Conservation (phyloP, 192 early-diverging fungal species). For the Chytriomyces sp. region DNA sequence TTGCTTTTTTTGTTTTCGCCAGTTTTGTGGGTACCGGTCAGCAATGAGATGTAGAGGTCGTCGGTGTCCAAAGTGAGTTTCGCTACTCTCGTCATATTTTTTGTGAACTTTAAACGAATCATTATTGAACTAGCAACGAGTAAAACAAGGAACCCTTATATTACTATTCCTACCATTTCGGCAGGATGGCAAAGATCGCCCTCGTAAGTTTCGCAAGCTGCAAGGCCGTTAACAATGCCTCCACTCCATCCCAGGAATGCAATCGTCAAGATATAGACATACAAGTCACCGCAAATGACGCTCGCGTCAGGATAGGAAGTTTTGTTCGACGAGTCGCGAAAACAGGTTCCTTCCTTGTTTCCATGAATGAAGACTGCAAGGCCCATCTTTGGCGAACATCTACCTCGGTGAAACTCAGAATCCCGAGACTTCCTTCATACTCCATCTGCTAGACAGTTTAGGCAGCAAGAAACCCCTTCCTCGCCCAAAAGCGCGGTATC, state of each 20-base stretch:
- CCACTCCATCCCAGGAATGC: not conserved
- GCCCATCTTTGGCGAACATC: not conserved
- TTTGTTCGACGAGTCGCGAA: slow-evolving; percentile 45
- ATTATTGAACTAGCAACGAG: no score
- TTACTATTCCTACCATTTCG: no score
- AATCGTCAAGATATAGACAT: slow-evolving; percentile 2
- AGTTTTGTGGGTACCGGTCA: no score
- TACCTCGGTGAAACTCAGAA: not conserved
- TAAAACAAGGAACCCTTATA: no score
- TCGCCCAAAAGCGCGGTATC: not conserved
- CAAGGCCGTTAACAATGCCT: slow-evolving; percentile 4
- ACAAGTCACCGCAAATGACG: slow-evolving; percentile 57
- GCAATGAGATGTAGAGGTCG: no score
- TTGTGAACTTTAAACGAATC: no score
- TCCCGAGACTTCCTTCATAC: no score
- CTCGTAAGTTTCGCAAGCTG: slow-evolving; percentile 29
- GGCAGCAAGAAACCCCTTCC: no score
- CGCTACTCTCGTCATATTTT: no score
- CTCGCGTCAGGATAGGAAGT: slow-evolving; percentile 59
- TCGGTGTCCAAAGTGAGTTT: no score
- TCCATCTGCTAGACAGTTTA: no score
- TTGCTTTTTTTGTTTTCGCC: slow-evolving; percentile 22
- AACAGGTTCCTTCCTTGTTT: slow-evolving; percentile 16
- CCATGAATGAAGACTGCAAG: slow-evolving; percentile 40
- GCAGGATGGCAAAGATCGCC: slow-evolving; percentile 49